Percentiles rank a stretch among this genome's conserved stretches.
Conservation (phyloP, 495 filamentous ascomycete species). For the Pyronema domesticum region DNA sequence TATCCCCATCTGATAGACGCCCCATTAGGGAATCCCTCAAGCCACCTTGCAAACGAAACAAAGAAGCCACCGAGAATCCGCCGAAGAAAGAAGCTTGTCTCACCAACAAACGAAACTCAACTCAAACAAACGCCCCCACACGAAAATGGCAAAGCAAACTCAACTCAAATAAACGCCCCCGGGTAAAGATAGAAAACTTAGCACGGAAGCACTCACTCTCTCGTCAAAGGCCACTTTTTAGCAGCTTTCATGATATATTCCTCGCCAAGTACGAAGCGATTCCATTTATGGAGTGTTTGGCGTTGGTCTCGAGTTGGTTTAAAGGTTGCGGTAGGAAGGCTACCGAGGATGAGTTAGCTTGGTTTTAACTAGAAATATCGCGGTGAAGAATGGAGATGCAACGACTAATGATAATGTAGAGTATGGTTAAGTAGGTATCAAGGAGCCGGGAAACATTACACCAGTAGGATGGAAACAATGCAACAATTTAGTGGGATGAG, state of each 20-base stretch:
- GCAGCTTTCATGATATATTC: slow-evolving; percentile 57
- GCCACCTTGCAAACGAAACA: too few relatives aligned
- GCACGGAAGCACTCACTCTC: slow-evolving; percentile 37
- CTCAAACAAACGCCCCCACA: not conserved
- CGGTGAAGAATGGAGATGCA: too few relatives aligned
- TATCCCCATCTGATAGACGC: too few relatives aligned
- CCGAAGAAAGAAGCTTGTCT: not conserved
- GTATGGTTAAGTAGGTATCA: too few relatives aligned
- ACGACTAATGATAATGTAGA: too few relatives aligned
- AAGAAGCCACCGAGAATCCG: too few relatives aligned
- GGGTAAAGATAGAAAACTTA: not conserved
- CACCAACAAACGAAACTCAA: not conserved
- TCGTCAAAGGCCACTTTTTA: slow-evolving; percentile 53
- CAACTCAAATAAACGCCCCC: not conserved
- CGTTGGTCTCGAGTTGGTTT: slow-evolving; percentile 64
- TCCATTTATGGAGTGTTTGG: slow-evolving; percentile 79
- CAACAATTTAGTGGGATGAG: too few relatives aligned
- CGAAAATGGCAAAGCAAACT: too few relatives aligned
- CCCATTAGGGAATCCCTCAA: too few relatives aligned
- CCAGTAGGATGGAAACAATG: too few relatives aligned
- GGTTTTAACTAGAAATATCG: too few relatives aligned
- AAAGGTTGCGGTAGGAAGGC: slow-evolving; percentile 53
- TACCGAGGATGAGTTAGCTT: slow-evolving; percentile 11
- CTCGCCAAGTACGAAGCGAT: slow-evolving; percentile 62
- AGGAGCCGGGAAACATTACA: too few relatives aligned